Percentiles rank a stretch among this genome's conserved stretches.
Evolutionary conservation across 495 filamentous ascomycete genomes (phyloP).

Genomic region (Neurospora sp.): DNA sequence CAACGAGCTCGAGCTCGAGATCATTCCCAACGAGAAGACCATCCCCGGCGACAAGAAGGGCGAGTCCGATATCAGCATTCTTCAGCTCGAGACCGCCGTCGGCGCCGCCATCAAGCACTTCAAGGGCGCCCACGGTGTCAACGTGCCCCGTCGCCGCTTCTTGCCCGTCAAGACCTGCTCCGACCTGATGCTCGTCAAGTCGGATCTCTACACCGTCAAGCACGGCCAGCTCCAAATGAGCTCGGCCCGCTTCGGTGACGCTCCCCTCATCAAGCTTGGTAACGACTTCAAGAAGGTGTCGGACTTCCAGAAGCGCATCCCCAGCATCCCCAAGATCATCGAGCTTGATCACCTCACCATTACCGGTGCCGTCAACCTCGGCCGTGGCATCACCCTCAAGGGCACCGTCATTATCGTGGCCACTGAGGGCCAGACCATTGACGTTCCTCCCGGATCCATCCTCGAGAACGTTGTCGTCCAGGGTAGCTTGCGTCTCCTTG

Average conservation of each 20-base stretch:
- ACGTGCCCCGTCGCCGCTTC: conserved; percentile 95
- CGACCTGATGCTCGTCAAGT: conserved; percentile 99
- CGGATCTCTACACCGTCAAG: conserved; percentile 98
- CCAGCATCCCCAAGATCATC: conserved; percentile 92
- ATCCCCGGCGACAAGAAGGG: conserved; percentile 99
- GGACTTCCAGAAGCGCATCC: conserved; percentile 96
- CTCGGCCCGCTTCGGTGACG: conserved; percentile 89
- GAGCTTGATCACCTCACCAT: conserved; percentile 98
- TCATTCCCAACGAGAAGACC: conserved; percentile 98
- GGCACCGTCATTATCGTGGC: conserved; percentile 99
- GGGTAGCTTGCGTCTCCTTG: conserved; percentile 87
- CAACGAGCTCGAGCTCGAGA: conserved; percentile 98
- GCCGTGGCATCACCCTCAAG: conserved; percentile 89
- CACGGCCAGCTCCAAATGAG: conserved; percentile 97
- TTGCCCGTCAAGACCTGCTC: conserved; percentile 99
- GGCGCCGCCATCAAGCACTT: conserved; percentile 98
- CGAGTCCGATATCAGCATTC: conserved; percentile 92
- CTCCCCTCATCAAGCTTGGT: conserved; percentile 98
- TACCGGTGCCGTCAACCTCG: conserved; percentile 92
- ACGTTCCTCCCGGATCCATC: conserved; percentile 91
- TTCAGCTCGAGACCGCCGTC: conserved; percentile 97
- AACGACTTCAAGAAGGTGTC: conserved; percentile 99
- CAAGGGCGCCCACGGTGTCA: conserved; percentile 96
- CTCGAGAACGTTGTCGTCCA: conserved; percentile 99
- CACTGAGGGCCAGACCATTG: conserved; percentile 94